These are phyloP conservation scores for Rhytidhysteron rufulum DNA, from an alignment of 2,329 filamentous ascomycete genomes.

Conservation along the genomic window DNA sequence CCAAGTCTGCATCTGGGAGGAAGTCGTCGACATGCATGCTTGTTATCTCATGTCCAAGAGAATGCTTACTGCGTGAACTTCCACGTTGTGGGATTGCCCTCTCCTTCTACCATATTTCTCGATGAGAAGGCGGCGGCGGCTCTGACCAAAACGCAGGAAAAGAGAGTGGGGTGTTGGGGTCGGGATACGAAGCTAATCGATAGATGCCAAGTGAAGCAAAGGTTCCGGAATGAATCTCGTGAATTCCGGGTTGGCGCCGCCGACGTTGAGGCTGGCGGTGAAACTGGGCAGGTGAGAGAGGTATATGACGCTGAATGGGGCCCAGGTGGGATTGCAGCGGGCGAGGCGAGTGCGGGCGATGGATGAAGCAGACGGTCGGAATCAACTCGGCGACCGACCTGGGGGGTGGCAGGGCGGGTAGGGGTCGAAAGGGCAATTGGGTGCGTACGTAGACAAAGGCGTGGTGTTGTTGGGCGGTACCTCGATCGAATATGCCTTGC, in stretches of 20 bases:
- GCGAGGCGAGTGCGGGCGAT: slow-evolving; percentile 7
- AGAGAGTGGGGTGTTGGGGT: slow-evolving; percentile 2
- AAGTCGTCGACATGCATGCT: neutral
- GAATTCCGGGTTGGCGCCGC: slow-evolving; percentile 2
- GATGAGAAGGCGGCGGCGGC: slow-evolving; percentile 10
- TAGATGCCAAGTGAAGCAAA: no score
- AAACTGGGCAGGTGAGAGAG: slow-evolving; percentile 14
- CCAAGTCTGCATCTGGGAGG: no score
- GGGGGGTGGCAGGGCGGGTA: slow-evolving; percentile 7
- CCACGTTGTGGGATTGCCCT: slow-evolving; percentile 93
- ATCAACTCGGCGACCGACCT: slow-evolving; percentile 16
- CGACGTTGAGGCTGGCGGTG: slow-evolving; percentile 6
- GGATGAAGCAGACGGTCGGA: slow-evolving; percentile 3
- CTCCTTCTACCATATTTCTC: slow-evolving; percentile 89
- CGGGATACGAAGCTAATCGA: no score
- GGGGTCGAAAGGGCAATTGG: slow-evolving; percentile 16
- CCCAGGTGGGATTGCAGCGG: slow-evolving; percentile 18
- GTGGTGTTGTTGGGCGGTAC: slow-evolving; percentile 2
- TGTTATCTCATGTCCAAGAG: neutral
- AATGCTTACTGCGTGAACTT: slow-evolving; percentile 95
- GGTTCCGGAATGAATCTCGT: no score
- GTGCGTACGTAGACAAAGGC: slow-evolving; percentile 2
- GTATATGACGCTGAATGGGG: slow-evolving; percentile 24
- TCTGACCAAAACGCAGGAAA: slow-evolving; percentile 1
- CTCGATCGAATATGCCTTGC: no score